Evolutionary conservation across 768 basidiomycete species (phyloP).

Genomic region (Calocera viscosa): DNA sequence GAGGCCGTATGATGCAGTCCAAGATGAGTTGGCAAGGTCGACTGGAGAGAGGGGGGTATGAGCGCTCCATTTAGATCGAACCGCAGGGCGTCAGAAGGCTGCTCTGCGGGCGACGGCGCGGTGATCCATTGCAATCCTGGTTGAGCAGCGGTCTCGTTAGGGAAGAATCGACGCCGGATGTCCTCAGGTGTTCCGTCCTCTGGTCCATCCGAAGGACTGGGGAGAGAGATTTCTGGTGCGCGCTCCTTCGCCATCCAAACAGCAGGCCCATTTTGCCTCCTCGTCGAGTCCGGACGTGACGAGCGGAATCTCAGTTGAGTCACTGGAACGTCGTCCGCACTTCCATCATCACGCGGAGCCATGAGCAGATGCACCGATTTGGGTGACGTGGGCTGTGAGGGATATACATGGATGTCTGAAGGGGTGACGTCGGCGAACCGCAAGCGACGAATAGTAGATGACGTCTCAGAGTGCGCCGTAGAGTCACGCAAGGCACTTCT

Average conservation of each 20-base stretch:
- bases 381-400: constrained; percentile 68
- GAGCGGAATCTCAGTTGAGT: constrained; percentile 23
- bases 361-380: constrained; percentile 43
- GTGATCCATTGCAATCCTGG: constrained; percentile 75
- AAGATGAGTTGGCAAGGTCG: constrained; percentile 62
- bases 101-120: constrained; percentile 12
- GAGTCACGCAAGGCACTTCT: constrained; percentile 10
- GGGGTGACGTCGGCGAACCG: constrained; percentile 67
- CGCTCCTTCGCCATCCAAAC: background rate
- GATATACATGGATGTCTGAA: constrained; percentile 68
- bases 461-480: background rate
- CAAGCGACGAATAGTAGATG: constrained; percentile 32
- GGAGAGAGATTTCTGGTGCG: background rate
- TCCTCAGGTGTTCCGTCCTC: constrained; percentile 67
- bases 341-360: constrained; percentile 33
- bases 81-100: constrained; percentile 27
- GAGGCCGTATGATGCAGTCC: constrained; percentile 86
- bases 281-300: constrained; percentile 29
- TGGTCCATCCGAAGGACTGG: constrained; percentile 26
- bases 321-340: constrained; percentile 17
- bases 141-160: constrained; percentile 51
- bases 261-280: constrained; percentile 11
- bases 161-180: constrained; percentile 75
- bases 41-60: constrained; percentile 44
- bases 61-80: constrained; percentile 60